A percentile compares a stretch with the other conserved stretches of the same genome.
Conservation (phyloP, 1,284 basidiomycete genomes). For the Flammula alnicola region DNA sequence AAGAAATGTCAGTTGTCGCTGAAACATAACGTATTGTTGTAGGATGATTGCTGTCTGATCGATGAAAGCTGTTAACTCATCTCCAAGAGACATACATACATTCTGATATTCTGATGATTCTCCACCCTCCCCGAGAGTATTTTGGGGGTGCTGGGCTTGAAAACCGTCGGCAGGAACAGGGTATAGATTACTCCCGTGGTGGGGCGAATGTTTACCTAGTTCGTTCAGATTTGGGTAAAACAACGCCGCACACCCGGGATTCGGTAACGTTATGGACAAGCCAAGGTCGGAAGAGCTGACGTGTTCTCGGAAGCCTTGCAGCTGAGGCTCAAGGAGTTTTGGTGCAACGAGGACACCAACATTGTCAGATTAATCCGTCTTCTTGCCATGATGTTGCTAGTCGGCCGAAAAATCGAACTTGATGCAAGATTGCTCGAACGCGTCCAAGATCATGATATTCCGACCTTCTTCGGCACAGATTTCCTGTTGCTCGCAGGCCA, state of each 20-base stretch:
- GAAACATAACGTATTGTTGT: too few species aligned
- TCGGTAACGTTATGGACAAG: too few species aligned
- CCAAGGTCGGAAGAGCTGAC: too few species aligned
- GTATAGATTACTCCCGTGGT: too few species aligned
- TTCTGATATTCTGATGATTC: neutral
- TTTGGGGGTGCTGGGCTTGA: neutral
- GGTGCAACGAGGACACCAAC: too few species aligned
- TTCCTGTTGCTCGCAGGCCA: constrained; percentile 1
- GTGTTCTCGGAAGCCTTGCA: too few species aligned
- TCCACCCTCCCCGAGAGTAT: neutral
- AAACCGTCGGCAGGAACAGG: neutral
- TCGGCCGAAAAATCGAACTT: constrained; percentile 9
- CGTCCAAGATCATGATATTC: neutral
- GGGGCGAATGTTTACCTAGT: too few species aligned
- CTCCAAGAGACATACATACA: constrained; percentile 3
- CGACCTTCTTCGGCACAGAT: neutral
- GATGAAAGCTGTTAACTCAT: neutral
- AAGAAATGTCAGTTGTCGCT: too few species aligned
- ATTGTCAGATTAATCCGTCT: neutral
- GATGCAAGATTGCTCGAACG: neutral
- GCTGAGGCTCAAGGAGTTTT: too few species aligned
- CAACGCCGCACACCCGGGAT: too few species aligned
- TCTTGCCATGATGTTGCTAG: neutral
- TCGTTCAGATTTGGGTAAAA: too few species aligned
- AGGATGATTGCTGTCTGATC: neutral